Evolutionary conservation across 257 asterid genomes (phyloP), one percentile per base, ranked within the genome.

Genomic region (Solanum chilense): DNA sequence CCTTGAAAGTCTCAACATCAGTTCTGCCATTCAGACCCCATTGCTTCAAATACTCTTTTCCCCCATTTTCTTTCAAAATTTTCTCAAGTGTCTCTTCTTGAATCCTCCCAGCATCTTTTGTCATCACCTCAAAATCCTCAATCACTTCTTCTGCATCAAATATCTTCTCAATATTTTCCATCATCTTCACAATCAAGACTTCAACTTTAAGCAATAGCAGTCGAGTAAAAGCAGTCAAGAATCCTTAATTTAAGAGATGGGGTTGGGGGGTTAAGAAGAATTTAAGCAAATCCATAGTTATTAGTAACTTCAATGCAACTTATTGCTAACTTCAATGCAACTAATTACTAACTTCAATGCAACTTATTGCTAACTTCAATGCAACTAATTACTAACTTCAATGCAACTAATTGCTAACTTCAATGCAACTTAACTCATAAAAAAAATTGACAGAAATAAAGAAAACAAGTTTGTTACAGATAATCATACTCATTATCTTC

Each of bases 121-220:
- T 90, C 90, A 95, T 74, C 20, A 62, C 90, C 89, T 95, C 99
- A 75, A 97, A 97, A 86, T 94, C 98, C 16, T 93, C 89, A 7
- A 95, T 90, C 29, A 94, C 95, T 69, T 76, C 90, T 21, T 93
- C 95, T 35, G 95, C 90, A 88, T 95, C 97, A 45, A 94, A 93
- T 70, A 86, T 92, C 29, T 90, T 92, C 83, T 91, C 95, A 93
- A 88, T 93, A 88, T 91, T 93, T 89, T 94, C 88, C 93, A 93
- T 73, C 95, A 93, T 47, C 85, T 47, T 29, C 84, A 27, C 47
- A 12, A 29, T 47, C 6, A 75, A 31, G 31, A 75, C n/a, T 39
- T 23, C 3, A 35, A 18, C 47, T 35, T 18, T 31, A 29, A 49
- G 9, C 13, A 71, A 33, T 33, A 18, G 2, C 11, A 71, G 25